Evolutionary conservation across 1,284 basidiomycete species (phyloP), one percentile per base, ranked within the genome.

Genomic region (Polyporus tsugae): DNA sequence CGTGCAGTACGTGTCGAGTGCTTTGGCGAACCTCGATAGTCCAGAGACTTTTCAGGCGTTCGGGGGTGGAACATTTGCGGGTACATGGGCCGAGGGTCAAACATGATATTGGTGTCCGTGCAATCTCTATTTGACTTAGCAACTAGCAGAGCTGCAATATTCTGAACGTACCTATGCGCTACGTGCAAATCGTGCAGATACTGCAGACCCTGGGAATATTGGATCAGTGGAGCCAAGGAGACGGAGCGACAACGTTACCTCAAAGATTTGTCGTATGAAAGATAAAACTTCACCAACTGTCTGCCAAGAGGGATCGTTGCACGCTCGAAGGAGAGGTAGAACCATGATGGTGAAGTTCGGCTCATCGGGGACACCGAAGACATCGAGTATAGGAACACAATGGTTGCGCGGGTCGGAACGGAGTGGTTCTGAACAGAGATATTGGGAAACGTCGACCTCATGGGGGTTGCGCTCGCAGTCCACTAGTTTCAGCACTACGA

Each of bases 21-120:
- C 44, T 46, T 46, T n/a, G 4, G 74, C 73, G 63, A 70, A 66
- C 58, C 65, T 17, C 44, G 64, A 15, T 65, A 69, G 55, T 78
- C 71, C 15, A 66, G 75, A 19, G 61, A 73, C 59, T 55, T 63
- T 4, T 57, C 35, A 0, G 53, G 41, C 2, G 35, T 22, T 4
- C 59, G 33, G 2, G 78, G 79, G 64, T 81, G 80, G 38, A 69
- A 76, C 1, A 64, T 70, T 15, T 78, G 55, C 6, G 74, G 70
- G 65, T 75, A 77, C 61, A 81, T 61, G 22, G 69, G 61, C 6
- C 63, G 57, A 0, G 79, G 73, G 60, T 82, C 80, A 66, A 82
- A 75, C 79, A 84, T 79, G 46, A 83, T 72, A 61, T 84, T 84
- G 25, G 70, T 42, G 2, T 33, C 13, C 53, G 78, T 76, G 52